Evolutionary conservation across 192 early-diverging fungal genomes (phyloP).

Genomic region (Linnemannia schmuckeri): DNA sequence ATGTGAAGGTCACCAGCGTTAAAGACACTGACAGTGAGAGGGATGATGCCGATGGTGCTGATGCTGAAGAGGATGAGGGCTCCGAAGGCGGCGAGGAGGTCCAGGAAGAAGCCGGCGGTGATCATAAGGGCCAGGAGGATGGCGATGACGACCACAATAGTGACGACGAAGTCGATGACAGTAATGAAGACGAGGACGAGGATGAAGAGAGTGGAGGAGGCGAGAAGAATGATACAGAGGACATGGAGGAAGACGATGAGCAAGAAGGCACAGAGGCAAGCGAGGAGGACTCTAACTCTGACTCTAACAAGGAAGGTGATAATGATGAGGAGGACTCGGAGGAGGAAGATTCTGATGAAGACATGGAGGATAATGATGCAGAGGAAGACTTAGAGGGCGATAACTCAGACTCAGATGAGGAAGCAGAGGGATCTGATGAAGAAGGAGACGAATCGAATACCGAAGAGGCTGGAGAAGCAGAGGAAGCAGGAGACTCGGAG

Average conservation of each 20-base stretch:
- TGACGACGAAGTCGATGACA: not conserved
- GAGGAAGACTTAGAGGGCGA: conserved; percentile 2
- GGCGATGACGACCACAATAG: not conserved
- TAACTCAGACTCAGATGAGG: not conserved
- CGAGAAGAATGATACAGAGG: not conserved
- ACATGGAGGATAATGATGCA: conserved; percentile 3
- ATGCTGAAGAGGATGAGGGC: not conserved
- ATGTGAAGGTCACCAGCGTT: not conserved
- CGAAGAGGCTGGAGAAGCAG: not conserved
- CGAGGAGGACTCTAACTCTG: not conserved
- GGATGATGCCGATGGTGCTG: not conserved
- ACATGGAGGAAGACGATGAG: not conserved
- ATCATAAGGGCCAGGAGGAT: not conserved
- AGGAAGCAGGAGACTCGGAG: not conserved
- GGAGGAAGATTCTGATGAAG: not conserved
- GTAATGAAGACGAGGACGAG: not conserved
- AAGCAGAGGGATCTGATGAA: conserved; percentile 1
- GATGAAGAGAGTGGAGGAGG: not conserved
- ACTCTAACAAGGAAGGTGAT: not conserved
- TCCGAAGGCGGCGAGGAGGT: not conserved
- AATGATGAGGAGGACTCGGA: not conserved
- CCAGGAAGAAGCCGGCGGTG: not conserved
- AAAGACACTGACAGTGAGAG: not conserved
- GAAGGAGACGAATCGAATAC: not conserved
- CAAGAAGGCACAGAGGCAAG: not conserved